These are phyloP conservation scores for Penicillium cataractarum DNA, from an alignment of 495 filamentous ascomycete species.

Conservation along the genomic window DNA sequence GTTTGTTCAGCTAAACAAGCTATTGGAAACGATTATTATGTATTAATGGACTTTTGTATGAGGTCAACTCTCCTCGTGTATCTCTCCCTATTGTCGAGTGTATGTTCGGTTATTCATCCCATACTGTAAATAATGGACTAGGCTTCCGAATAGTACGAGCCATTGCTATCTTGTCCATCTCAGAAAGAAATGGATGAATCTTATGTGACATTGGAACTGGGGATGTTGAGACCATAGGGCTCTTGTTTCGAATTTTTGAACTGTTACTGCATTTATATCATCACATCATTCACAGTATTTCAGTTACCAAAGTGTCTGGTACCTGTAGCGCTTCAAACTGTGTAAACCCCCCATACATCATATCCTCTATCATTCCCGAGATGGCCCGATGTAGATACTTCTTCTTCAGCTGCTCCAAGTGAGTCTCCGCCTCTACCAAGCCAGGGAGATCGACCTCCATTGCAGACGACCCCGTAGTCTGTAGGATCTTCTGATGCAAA, in stretches of 20 bases:
- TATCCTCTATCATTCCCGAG: conserved; percentile 40
- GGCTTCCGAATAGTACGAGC: neutral
- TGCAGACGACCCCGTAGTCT: neutral
- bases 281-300: conserved; percentile 3
- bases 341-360: conserved; percentile 25
- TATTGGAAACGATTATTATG: conserved; percentile 13
- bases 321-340: conserved; percentile 13
- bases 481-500: conserved; percentile 21
- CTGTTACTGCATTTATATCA: too few species aligned
- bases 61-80: conserved; percentile 19
- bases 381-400: conserved; percentile 36
- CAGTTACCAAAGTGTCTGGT: conserved; percentile 16
- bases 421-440: conserved; percentile 23
- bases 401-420: conserved; percentile 31
- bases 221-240: too few species aligned
- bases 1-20: conserved; percentile 15
- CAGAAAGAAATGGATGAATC: too few species aligned
- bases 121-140: neutral
- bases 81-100: conserved; percentile 15
- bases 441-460: neutral
- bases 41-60: conserved; percentile 16
- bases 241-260: too few species aligned
- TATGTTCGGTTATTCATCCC: conserved; percentile 1
- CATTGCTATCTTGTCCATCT: too few species aligned
- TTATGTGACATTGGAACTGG: too few species aligned